Evolutionary conservation across 768 basidiomycete species (phyloP), one percentile per base, ranked within the genome.

Genomic region (Kondoa malvinella): DNA sequence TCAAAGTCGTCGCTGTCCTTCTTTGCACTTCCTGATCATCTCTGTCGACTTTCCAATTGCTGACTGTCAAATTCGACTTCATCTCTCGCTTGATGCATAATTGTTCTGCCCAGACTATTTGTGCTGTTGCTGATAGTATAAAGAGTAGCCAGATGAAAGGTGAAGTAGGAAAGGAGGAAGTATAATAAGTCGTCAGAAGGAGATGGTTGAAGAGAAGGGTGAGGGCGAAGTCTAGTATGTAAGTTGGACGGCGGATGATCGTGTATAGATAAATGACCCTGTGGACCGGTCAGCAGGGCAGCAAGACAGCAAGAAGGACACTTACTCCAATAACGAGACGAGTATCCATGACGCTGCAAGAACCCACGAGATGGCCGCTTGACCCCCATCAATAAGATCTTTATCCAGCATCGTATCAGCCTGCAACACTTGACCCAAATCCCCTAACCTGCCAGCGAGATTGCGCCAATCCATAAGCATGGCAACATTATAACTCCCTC

Each of bases 381-480:
- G 3, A 71, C 14, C 2, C 62, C 68, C 0, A 33, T 66, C 27
- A 31, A 34, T 1, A 33, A 57, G 15, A 70, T 34, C 27, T 34
- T 58, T 29, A 66, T 70, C 66, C 71, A 50, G 40, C 40, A 50
- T 50, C 8, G 40, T 8, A 21, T 50, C 40, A 8, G 21, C 8
- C 21, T 50, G 12, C 40, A 50, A 8, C 40, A 8, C 8, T 50
- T 21, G 8, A 50, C 40, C 40, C 40, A 50, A 50, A 8, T 50
- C 40, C 8, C 40, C 40, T 50, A 50, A 50, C 65, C 83, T 78
- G 2, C 90, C 88, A 0, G 92, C 87, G 84, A 99, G 86, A 77
- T 96, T 88, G 59, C 91, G 82, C 95, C 95, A 99, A 78, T 97
- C 92, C 86, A 99, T 90, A 40, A 97, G 80, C 86, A 91, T 89